Conservation (phyloP, 2,329 filamentous ascomycete species). For the Westerdykella ornata region DNA sequence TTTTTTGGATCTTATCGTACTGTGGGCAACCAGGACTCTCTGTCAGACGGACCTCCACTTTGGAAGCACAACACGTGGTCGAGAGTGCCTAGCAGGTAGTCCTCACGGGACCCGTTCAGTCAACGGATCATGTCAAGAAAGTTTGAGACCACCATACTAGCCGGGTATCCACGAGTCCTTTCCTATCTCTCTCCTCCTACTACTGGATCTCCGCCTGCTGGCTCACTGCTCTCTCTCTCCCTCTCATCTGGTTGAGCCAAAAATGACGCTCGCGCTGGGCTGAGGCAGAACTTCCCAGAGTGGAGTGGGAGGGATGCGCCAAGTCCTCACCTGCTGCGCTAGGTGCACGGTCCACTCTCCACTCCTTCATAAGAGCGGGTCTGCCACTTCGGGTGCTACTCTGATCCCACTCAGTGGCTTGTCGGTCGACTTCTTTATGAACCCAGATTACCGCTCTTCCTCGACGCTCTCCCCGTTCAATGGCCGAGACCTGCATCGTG, state of each 20-base stretch:
- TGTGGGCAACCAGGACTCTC: too few species aligned
- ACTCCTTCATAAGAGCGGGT: background rate
- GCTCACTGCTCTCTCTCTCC: too few species aligned
- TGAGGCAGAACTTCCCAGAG: too few species aligned
- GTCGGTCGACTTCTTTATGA: background rate
- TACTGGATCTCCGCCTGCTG: too few species aligned
- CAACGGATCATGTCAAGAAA: too few species aligned
- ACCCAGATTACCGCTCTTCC: conserved; percentile 16
- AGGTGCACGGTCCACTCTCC: background rate
- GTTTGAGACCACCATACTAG: too few species aligned
- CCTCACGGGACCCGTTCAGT: too few species aligned
- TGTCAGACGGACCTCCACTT: conserved; percentile 24
- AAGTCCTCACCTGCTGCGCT: background rate
- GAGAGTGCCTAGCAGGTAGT: conserved; percentile 1
- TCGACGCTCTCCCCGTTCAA: conserved; percentile 29
- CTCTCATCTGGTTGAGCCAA: too few species aligned
- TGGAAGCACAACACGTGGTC: conserved; percentile 29
- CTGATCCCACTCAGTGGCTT: background rate
- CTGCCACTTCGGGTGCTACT: background rate
- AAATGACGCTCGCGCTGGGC: too few species aligned
- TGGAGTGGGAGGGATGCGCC: background rate
- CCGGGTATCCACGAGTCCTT: too few species aligned
- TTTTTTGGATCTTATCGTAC: too few species aligned
- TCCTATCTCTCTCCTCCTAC: too few species aligned
- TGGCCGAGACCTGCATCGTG: conserved; percentile 65